Evolutionary conservation across 2,329 filamentous ascomycete genomes (phyloP), one percentile per base, ranked within the genome.

Genomic region (Talaromyces piceae): DNA sequence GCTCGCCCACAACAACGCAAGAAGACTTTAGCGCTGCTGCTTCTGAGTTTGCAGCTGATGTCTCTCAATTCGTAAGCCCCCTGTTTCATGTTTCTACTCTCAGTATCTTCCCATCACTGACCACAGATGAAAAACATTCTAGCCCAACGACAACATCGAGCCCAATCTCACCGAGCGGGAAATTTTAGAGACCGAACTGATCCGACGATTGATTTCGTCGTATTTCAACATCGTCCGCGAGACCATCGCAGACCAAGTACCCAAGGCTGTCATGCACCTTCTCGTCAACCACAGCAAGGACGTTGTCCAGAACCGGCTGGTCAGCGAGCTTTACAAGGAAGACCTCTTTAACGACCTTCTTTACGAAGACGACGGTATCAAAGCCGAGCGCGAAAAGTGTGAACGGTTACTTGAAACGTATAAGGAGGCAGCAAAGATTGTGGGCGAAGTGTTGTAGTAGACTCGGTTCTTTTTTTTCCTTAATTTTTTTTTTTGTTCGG

Each of bases 151-250:
- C 49, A 67, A 67, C 48, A 81, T 84, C 55, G 90, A 95, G 64
- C 90, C 90, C 28, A 89, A 88, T 51, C 81, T 98, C 62, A 96
- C 91, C 1, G 93, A 98, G 60, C 88, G 93, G 48, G 93, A 98
- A 73, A 87, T 90, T 41, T 87, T 98, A 76, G 93, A 98, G 73
- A 97, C 93, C 8, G 93, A 98, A 71, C 83, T 98, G 37, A 98
- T 98, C 67, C 87, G 91, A 44, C 88, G 91, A 44, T 81, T 98
- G 51, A 98, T 98, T 68, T 95, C 88, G 27, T 96, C 91, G 1
- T 98, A 98, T 77, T 98, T 98, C 77, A 95, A 95, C 69, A 98
- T 98, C 63, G 93, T 98, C 44, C 88, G 93, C 56, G 93, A 98
- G 72, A 91, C 89, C n/a, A 95, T 96, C 62, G 91, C 91, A 41